Evolutionary conservation across 768 basidiomycete genomes (phyloP), one percentile per base, ranked within the genome.

Genomic region (Boletus sp.): DNA sequence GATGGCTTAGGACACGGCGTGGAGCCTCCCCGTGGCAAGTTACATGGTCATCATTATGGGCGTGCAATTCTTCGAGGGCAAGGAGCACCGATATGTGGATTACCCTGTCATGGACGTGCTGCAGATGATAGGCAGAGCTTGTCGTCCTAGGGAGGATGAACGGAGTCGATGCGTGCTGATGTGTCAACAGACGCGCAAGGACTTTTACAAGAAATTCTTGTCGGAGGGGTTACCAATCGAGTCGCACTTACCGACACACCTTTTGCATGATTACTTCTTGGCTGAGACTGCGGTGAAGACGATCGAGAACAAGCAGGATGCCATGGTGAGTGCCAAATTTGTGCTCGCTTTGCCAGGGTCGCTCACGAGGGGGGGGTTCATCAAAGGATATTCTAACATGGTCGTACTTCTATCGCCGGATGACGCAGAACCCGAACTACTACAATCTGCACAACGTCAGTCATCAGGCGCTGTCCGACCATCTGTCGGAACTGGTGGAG

Each of bases 41-140:
- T 95, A 97, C 72, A 97, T 98, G 93, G 95, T 98, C 40, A 87
- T 99, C 68, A 93, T 99, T 63, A 98, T 98, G 95, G 96, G 96
- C n/a, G 94, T 98, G 1, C 97, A 99, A 66, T 88, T 73, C 55
- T 98, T 90, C 63, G 95, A 98, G 70, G 96, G 96, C 66, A 91
- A 93, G 72, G 97, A 99, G 64, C 97, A 98, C 67, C 90, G 97
- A 42, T 99, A 99, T 61, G 80, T 95, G 60, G 97, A 98, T 71
- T 98, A 98, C 67, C 94, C 96, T 4, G 93, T 99, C 54, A 96
- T 96, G 82, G 96, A 98, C 63, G 90, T 99, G 7, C 81, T 98
- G 2, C 97, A 98, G 68, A 98, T 99, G 96, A 96, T 98, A 87
- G 97, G 96, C 40, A 83, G 87, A n/a, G 97, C 97, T 0, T 98